These are phyloP conservation scores for Lecanosticta acicola DNA, from an alignment of 2,329 filamentous ascomycete genomes.

Conservation along the genomic window DNA sequence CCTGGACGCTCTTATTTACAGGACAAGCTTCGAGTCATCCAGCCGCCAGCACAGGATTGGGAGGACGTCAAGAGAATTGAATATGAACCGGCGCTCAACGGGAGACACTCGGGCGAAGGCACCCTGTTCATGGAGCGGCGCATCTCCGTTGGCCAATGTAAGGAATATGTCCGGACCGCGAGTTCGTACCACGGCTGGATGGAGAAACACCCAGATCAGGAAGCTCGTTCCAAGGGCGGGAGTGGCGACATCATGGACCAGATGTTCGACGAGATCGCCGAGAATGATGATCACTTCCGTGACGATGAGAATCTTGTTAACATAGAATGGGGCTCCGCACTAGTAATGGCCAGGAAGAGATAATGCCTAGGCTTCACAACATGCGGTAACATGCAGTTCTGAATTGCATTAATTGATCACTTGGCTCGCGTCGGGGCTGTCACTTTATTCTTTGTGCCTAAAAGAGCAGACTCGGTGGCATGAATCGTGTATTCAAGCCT, in stretches of 20 bases:
- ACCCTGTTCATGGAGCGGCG: constrained; percentile 49
- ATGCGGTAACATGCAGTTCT: not conserved
- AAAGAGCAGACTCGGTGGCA: too few relatives aligned
- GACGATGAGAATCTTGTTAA: constrained; percentile 48
- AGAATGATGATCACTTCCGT: constrained; percentile 49
- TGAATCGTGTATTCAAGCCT: too few relatives aligned
- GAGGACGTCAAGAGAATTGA: constrained; percentile 48
- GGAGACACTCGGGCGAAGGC: constrained; percentile 37
- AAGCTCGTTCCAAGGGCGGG: constrained; percentile 50
- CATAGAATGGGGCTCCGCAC: constrained; percentile 56
- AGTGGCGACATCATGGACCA: constrained; percentile 57
- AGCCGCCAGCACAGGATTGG: constrained; percentile 50
- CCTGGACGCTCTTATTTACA: constrained; percentile 54
- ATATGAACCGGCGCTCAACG: constrained; percentile 51
- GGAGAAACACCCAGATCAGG: constrained; percentile 48
- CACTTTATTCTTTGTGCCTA: too few relatives aligned
- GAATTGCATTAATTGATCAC: not conserved
- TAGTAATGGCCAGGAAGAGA: constrained; percentile 51
- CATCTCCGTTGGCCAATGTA: constrained; percentile 53
- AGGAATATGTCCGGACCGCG: constrained; percentile 58
- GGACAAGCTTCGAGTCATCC: constrained; percentile 47
- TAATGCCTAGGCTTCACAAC: constrained; percentile 4
- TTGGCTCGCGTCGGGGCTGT: too few relatives aligned
- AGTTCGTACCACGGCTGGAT: constrained; percentile 56
- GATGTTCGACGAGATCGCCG: constrained; percentile 55